These are phyloP conservation scores for Candida succiphila DNA, from an alignment of 805 yeast genomes.

Conservation along the genomic window DNA sequence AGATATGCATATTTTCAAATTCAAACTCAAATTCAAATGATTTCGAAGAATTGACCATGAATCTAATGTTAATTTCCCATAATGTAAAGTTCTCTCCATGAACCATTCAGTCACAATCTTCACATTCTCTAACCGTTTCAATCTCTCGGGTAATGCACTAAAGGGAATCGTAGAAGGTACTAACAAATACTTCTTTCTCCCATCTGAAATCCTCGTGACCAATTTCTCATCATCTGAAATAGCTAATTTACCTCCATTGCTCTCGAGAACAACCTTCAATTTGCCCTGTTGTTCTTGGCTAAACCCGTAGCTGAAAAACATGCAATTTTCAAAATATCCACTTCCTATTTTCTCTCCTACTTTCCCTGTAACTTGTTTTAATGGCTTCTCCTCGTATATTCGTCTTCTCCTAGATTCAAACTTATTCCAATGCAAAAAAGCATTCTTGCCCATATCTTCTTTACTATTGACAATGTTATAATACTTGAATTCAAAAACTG, in stretches of 20 bases:
- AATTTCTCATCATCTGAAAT: conserved; percentile 16
- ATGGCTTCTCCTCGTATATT: neutral
- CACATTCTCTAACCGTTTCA: conserved; percentile 13
- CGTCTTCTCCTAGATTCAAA: neutral
- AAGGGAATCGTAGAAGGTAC: conserved; percentile 15
- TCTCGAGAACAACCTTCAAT: conserved; percentile 6
- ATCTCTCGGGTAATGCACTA: conserved; percentile 8
- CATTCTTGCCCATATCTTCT: conserved; percentile 15
- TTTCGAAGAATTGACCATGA: conserved; percentile 19
- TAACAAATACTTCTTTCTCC: conserved; percentile 8
- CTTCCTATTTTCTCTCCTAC: conserved; percentile 4
- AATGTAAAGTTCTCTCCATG: conserved; percentile 19
- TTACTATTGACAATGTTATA: conserved; percentile 22
- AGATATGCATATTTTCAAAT: conserved; percentile 22
- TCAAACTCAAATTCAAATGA: conserved; percentile 14
- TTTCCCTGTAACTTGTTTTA: neutral
- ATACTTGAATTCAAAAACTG: conserved; percentile 28
- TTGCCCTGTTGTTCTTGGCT: conserved; percentile 9
- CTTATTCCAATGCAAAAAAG: conserved; percentile 29
- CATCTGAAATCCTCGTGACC: conserved; percentile 18
- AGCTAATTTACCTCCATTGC: conserved; percentile 14
- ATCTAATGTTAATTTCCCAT: conserved; percentile 10
- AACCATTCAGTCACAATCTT: conserved; percentile 23
- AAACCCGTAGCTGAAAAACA: conserved; percentile 28
- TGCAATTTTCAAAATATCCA: conserved; percentile 29